A percentile compares a stretch with the other conserved stretches of the same genome.
These are phyloP conservation scores for Talaromyces albobiverticillius DNA, from an alignment of 2,329 filamentous ascomycete species.

Conservation along the genomic window DNA sequence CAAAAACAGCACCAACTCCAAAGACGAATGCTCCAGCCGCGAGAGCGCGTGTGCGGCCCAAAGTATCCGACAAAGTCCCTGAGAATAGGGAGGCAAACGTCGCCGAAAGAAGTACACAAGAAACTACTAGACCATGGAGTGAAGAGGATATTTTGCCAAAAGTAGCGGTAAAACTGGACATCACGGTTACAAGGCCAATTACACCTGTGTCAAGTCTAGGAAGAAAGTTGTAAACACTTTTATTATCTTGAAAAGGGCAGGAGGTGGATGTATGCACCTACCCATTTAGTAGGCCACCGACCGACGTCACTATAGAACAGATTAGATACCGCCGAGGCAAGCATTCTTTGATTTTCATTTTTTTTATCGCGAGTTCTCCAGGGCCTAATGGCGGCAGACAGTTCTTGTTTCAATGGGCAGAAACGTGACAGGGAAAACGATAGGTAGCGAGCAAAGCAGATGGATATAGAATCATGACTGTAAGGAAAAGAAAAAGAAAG, in stretches of 20 bases:
- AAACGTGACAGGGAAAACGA: no score
- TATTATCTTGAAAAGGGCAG: not conserved
- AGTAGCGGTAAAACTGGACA: conserved; percentile 49
- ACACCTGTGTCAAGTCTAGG: conserved; percentile 50
- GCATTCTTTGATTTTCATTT: no score
- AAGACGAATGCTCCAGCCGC: conserved; percentile 54
- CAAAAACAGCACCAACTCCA: conserved; percentile 51
- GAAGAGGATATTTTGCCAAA: conserved; percentile 53
- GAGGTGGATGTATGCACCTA: not conserved
- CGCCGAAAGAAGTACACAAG: conserved; percentile 57
- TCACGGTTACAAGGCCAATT: conserved; percentile 59
- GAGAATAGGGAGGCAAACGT: conserved; percentile 57
- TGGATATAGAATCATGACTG: no score
- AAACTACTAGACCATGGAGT: conserved; percentile 58
- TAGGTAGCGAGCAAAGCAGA: no score
- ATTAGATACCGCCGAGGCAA: no score
- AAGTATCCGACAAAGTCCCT: conserved; percentile 50
- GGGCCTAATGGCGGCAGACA: no score
- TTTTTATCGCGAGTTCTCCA: no score
- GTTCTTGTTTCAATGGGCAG: no score
- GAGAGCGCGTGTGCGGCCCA: conserved; percentile 51
- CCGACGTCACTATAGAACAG: not conserved
- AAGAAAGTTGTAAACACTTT: not conserved
- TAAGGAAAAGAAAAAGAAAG: no score
- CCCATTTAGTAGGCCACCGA: not conserved